Evolutionary conservation across 495 filamentous ascomycete species (phyloP), one percentile per base, ranked within the genome.

Genomic region (Annulohypoxylon nitens): DNA sequence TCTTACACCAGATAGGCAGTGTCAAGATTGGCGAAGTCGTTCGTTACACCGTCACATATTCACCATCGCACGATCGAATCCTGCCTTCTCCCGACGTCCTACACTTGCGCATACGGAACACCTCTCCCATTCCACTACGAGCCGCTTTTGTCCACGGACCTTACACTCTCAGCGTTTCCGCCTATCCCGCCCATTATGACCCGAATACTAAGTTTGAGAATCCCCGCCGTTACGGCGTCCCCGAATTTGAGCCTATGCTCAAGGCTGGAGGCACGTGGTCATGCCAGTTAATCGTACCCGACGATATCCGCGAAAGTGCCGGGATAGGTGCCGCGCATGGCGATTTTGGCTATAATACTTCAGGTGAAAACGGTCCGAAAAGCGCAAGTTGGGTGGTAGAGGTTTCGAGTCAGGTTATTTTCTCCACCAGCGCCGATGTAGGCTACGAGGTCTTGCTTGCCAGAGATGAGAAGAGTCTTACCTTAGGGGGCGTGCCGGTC

Each of bases 61-160:
- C 91, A 2, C 95, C 96, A n/a, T 88, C 92, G 18, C 83, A 86
- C 58, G 96, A 98, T 80, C 92, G 91, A 64, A 94, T 97, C 73
- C 88, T 95, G 6, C 97, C 96, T 2, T 88, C 92, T 23, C 95
- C 95, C 8, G 80, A 89, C 50, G 81, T 89, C 66, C 87, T 99
- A 34, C 87, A 94, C 79, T 88, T 99, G 45, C 92, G 91, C 69
- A 89, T 99, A 78, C 94, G 91, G 75, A 99, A 99, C 75, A 93
- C 92, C n/a, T 95, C 93, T 20, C 90, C 94, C 12, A 92, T 95
- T 65, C 90, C 96, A 3, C 84, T 98, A 11, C 93, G 96, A 73
- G 96, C 96, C 54, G 96, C 96, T 41, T 99, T 97, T 77, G 89
- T 99, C 45, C 96, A 97, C 81, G 96, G 96, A 0, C 96, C 96